A percentile compares a stretch with the other conserved stretches of the same genome.
Conservation (phyloP, 495 filamentous ascomycete species). For the Lichenothelia convexa region DNA sequence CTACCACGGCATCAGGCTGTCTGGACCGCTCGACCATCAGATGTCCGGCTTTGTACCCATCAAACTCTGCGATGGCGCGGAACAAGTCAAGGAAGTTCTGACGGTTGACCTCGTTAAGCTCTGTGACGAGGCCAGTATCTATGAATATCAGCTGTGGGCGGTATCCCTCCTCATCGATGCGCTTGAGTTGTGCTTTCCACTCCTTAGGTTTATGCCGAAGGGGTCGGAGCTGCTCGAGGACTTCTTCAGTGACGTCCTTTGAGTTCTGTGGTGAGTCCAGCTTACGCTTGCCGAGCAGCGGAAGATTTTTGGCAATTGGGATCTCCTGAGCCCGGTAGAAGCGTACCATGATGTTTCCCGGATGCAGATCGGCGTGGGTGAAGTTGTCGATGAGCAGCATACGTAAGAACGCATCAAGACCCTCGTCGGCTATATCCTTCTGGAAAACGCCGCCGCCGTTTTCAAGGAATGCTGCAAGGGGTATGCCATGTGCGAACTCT, state of each 20-base stretch:
- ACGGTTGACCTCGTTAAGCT: slow-evolving; percentile 73
- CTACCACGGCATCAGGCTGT: slow-evolving; percentile 73
- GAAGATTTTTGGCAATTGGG: slow-evolving; percentile 22
- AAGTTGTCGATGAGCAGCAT: slow-evolving; percentile 99
- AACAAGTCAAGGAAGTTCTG: slow-evolving; percentile 92
- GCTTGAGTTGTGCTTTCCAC: slow-evolving; percentile 54
- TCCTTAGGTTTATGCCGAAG: slow-evolving; percentile 40
- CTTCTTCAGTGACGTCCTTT: slow-evolving; percentile 71
- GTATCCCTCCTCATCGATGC: slow-evolving; percentile 81
- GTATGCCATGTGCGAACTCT: slow-evolving; percentile 90
- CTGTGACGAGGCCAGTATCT: slow-evolving; percentile 89
- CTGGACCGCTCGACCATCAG: slow-evolving; percentile 92
- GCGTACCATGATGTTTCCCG: slow-evolving; percentile 98
- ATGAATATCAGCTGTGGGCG: slow-evolving; percentile 94
- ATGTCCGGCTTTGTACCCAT: slow-evolving; percentile 86
- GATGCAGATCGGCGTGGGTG: slow-evolving; percentile 94
- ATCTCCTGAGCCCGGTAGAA: slow-evolving; percentile 77
- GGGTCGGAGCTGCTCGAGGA: slow-evolving; percentile 61
- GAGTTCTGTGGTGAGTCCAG: slow-evolving; percentile 14
- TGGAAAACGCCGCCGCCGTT: slow-evolving; percentile 87
- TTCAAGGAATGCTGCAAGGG: slow-evolving; percentile 71
- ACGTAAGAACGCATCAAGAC: slow-evolving; percentile 89
- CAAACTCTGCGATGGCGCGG: slow-evolving; percentile 88
- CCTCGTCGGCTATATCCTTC: slow-evolving; percentile 85
- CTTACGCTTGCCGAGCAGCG: background rate